Evolutionary conservation across 108 stramenopile species (phyloP).

Genomic region (Bacterosira constricta): DNA sequence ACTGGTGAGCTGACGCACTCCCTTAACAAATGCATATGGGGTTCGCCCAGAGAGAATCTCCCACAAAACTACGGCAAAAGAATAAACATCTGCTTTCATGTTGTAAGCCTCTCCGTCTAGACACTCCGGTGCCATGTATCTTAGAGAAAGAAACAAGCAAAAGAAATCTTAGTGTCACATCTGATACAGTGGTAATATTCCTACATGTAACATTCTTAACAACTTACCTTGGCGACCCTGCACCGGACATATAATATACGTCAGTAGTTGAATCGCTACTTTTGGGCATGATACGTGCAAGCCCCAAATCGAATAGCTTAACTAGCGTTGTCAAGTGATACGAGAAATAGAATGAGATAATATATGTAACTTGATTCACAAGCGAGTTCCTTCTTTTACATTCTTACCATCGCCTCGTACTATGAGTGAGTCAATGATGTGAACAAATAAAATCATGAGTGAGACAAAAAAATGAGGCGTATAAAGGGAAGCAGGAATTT

Average conservation of each 20-base stretch:
- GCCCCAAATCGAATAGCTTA: background rate
- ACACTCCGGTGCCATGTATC: constrained; percentile 31
- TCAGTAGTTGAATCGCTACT: background rate
- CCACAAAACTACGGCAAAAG: constrained; percentile 44
- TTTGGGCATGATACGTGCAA: background rate
- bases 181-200: background rate
- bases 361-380: background rate
- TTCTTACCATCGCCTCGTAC: constrained; percentile 1
- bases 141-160: background rate
- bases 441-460: too few relatives aligned
- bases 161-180: too few relatives aligned
- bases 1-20: constrained; percentile 1
- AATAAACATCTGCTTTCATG: constrained; percentile 43
- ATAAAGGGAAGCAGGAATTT: too few relatives aligned
- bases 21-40: constrained; percentile 13
- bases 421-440: too few relatives aligned
- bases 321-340: background rate
- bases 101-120: constrained; percentile 11
- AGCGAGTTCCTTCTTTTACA: background rate
- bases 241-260: background rate
- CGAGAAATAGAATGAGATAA: background rate
- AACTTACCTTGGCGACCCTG: background rate
- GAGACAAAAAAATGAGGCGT: too few relatives aligned
- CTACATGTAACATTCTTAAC: background rate
- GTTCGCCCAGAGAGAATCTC: constrained; percentile 28